Evolutionary conservation across 1,284 basidiomycete genomes (phyloP), one percentile per base, ranked within the genome.

Genomic region (Microbotryum violaceum): DNA sequence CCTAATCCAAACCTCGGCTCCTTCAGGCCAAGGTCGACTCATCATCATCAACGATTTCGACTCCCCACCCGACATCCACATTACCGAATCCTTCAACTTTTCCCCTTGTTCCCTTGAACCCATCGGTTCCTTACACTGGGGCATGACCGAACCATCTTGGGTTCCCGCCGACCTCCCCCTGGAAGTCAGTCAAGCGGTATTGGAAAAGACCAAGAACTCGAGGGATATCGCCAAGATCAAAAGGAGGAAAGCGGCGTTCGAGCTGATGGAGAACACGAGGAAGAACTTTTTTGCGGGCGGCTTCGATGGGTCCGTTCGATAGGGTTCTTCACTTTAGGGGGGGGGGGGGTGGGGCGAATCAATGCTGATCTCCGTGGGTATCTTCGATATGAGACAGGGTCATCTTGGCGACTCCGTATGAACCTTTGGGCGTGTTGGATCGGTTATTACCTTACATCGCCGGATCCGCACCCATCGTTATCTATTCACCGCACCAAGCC

Each of bases 41-140:
- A 79, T 97, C 61, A 84, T 88, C 3, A 85, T 98, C 71, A 91
- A 87, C 71, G 91, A 96, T 68, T 83, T 61, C 42, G 94, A 97
- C 72, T 91, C 88, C 4, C 92, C 94, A 7, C 94, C 96, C 12
- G 86, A 91, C 45, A 91, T 92, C 74, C 90, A 91, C 46, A 82
- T 93, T 23, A 76, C 94, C 73, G 79, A 82, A 2, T 80, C 86
- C 58, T 91, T 96, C 88, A 97, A 97, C 75, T 90, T 93, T 71
- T 80, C 83, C 29, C 79, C 83, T 62, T 16, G 29, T 9, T 75
- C 81, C 27, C 72, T 84, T 37, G 78, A 79, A 12, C 74, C 80
- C 0, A 79, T 85, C 45, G 77, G 82, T 14, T 85, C 85, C 10
- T 77, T 97, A 31, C 93, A 94, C 73, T 97, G 93, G 93, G 87